Conservation (phyloP, 306 rosid species). For the Pterocarpus santalinus region DNA sequence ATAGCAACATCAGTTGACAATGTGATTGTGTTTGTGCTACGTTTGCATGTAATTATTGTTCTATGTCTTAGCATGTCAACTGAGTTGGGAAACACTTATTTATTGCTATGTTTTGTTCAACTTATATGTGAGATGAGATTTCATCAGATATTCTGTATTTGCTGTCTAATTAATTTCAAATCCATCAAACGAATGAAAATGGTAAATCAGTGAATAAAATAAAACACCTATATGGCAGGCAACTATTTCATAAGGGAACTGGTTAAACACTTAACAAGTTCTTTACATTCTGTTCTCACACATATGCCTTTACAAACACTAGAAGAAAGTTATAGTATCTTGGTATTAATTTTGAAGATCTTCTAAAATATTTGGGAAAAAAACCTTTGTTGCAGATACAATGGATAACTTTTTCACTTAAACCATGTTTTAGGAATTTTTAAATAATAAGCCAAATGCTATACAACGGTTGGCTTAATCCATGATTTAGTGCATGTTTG, state of each 20-base stretch:
- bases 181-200: neutral
- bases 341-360: slow-evolving; percentile 5
- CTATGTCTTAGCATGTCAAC: neutral
- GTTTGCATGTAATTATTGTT: neutral
- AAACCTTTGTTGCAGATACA: no score
- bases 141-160: neutral
- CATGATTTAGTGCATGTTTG: no score
- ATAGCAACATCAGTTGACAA: neutral
- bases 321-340: neutral
- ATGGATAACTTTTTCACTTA: no score
- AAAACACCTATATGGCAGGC: neutral
- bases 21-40: neutral
- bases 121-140: slow-evolving; percentile 4
- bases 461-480: no score
- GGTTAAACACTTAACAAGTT: neutral
- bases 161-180: slow-evolving; percentile 2
- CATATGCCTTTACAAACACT: neutral
- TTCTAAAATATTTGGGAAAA: neutral
- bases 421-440: no score
- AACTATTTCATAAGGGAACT: neutral
- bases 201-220: neutral
- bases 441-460: no score
- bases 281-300: neutral
- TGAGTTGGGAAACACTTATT: neutral
- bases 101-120: slow-evolving; percentile 14